Base-by-base conservation (phyloP, 2,329 filamentous ascomycete species). In the Calycina herbarum region DNA sequence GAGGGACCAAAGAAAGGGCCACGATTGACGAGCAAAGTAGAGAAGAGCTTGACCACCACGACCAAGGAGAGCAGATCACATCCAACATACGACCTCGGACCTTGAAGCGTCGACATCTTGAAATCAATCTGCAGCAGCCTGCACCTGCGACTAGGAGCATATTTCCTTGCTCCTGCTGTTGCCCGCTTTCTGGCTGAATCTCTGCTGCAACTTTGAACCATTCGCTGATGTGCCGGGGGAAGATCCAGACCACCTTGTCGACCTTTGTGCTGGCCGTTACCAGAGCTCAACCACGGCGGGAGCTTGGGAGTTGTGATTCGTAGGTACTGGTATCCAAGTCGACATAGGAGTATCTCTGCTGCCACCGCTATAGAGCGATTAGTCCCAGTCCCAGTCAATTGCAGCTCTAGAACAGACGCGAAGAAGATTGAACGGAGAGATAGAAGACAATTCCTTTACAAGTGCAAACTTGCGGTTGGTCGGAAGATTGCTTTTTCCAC, bases 121-220 rank as follows among this genome's bases (percentile, higher is more conserved):
- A 54, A 54, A 27, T 54, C n/a, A 54, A 27, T 27, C n/a, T 54
- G 48, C 48, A 24, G n/a, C 48, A 13, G 2, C 11, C 38, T 40
- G 38, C 38, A 40, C 11, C 38, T 40, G 38, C 38, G 38, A 40
- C 38, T 40, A 40, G 1, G 38, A 40, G 38, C 38, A 40, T 40
- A 3, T 40, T 42, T 24, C 24, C 59, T 20, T 61, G 59, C 42
- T 61, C 27, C 4, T 61, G 31, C 45, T n/a, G 38, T 35, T 61
- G 31, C 59, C 13, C 40, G 42, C 54, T 59, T 67, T 64, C 58
- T 67, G 65, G 63, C 65, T 65, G 63, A 67, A 67, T 63, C 54
- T 60, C 57, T 31, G 8, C 48, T 27, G 48, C 48, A 27, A 54
- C 40, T 27, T 33, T 59, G 62, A 35, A 48, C 62, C 48, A 66